These are phyloP conservation scores for Flammula alnicola DNA, from an alignment of 1,284 basidiomycete genomes.

Conservation along the genomic window DNA sequence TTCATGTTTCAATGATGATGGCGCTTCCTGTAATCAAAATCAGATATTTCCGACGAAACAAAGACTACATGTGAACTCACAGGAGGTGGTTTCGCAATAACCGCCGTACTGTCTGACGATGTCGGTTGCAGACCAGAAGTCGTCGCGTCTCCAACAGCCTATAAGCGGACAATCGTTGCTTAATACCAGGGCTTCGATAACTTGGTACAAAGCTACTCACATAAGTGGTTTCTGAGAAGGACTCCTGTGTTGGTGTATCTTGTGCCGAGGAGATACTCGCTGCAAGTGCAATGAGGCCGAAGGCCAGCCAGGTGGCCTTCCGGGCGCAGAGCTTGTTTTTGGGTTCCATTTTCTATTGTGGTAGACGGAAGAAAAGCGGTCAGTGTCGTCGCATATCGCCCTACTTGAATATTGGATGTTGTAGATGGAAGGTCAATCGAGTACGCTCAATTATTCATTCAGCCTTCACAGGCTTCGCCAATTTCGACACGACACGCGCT, in stretches of 20 bases:
- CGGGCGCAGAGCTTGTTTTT: slow-evolving; percentile 42
- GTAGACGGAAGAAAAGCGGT: slow-evolving; percentile 8
- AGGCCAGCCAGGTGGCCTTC: slow-evolving; percentile 68
- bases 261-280: slow-evolving; percentile 33
- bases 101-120: slow-evolving; percentile 19
- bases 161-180: slow-evolving; percentile 2
- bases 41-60: background rate
- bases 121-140: slow-evolving; percentile 17
- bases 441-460: slow-evolving; percentile 2
- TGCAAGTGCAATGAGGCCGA: slow-evolving; percentile 55
- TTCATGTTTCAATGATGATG: slow-evolving; percentile 31
- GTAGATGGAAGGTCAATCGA: background rate
- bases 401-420: background rate
- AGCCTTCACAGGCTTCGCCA: background rate
- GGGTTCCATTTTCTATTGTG: slow-evolving; percentile 29
- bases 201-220: slow-evolving; percentile 19
- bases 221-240: slow-evolving; percentile 25
- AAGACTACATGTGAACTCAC: slow-evolving; percentile 15
- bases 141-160: slow-evolving; percentile 23
- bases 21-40: slow-evolving; percentile 11
- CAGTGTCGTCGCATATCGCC: slow-evolving; percentile 17
- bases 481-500: slow-evolving; percentile 20
- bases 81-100: slow-evolving; percentile 14
- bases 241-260: slow-evolving; percentile 26
- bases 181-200: slow-evolving; percentile 4